phyloP scores from a whole-genome alignment of 768 basidiomycete species.

The Kwoniella pini region DNA sequence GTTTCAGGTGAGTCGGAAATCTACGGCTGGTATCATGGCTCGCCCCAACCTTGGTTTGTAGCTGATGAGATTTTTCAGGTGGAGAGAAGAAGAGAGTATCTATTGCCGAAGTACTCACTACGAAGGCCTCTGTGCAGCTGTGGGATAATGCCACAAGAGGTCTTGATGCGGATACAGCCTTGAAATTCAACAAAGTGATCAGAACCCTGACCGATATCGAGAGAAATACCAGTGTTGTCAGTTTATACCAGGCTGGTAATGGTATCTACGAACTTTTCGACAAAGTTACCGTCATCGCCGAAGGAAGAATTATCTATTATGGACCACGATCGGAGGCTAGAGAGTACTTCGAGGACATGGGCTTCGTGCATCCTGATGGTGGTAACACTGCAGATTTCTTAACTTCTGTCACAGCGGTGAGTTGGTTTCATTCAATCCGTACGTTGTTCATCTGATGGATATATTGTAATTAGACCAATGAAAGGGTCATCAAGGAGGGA shows the following conservation, averaged over 20 bases:
- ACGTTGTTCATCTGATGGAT: background rate
- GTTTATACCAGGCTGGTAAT: constrained; percentile 48
- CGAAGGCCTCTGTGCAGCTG: constrained; percentile 37
- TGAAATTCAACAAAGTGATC: constrained; percentile 40
- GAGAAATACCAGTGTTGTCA: constrained; percentile 42
- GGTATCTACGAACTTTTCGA: constrained; percentile 55
- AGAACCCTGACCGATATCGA: constrained; percentile 41
- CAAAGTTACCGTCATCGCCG: constrained; percentile 59
- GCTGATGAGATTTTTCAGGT: constrained; percentile 3
- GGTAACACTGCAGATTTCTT: constrained; percentile 48
- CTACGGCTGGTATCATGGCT: too few relatives aligned
- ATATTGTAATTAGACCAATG: constrained; percentile 63
- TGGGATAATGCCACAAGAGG: constrained; percentile 52
- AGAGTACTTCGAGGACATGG: constrained; percentile 53
- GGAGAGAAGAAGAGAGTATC: constrained; percentile 53
- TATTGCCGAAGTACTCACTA: constrained; percentile 49
- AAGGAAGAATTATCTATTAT: constrained; percentile 59
- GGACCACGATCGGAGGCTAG: constrained; percentile 56
- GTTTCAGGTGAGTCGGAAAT: constrained; percentile 54
- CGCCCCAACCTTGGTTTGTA: too few relatives aligned
- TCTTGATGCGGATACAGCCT: constrained; percentile 48
- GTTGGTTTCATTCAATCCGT: background rate
- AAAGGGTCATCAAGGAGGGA: constrained; percentile 73
- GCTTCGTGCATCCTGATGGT: constrained; percentile 44
- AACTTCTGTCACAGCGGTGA: constrained; percentile 37